phyloP scores from a whole-genome alignment of 129 eudicot genomes.

The Lactuca sativa region DNA sequence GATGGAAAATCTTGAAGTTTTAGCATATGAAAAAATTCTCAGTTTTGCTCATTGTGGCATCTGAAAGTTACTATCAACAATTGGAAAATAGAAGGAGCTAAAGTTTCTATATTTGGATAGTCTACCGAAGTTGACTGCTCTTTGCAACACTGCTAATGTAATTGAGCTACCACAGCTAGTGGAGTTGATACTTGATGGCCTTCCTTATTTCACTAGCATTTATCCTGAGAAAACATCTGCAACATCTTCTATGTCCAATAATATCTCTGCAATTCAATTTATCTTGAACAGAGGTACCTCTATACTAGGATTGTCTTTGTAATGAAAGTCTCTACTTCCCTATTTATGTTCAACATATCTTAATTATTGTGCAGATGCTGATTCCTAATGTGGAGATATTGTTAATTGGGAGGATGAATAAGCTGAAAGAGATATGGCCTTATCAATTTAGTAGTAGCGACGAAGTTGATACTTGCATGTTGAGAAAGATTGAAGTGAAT shows the following conservation, averaged over 20 bases:
- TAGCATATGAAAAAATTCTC: not conserved
- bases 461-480: too few species aligned
- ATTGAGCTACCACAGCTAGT: constrained; percentile 7
- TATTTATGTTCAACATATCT: not conserved
- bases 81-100: not conserved
- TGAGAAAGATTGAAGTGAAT: too few species aligned
- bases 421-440: not conserved
- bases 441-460: too few species aligned
- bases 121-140: not conserved
- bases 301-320: too few species aligned
- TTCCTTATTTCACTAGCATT: constrained; percentile 16
- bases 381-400: not conserved
- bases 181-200: not conserved
- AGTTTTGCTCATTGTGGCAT: not conserved
- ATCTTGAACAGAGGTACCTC: not conserved
- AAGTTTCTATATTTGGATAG: not conserved
- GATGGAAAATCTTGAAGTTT: not conserved
- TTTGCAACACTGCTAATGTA: not conserved
- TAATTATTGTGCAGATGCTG: not conserved
- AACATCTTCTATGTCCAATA: too few species aligned
- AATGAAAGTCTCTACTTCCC: too few species aligned
- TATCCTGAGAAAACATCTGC: not conserved
- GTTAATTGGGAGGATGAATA: not conserved
- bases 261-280: not conserved
- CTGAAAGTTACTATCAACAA: not conserved